Evolutionary conservation across 805 yeast species (phyloP).

Genomic region (Grigorovia transvaalensis): DNA sequence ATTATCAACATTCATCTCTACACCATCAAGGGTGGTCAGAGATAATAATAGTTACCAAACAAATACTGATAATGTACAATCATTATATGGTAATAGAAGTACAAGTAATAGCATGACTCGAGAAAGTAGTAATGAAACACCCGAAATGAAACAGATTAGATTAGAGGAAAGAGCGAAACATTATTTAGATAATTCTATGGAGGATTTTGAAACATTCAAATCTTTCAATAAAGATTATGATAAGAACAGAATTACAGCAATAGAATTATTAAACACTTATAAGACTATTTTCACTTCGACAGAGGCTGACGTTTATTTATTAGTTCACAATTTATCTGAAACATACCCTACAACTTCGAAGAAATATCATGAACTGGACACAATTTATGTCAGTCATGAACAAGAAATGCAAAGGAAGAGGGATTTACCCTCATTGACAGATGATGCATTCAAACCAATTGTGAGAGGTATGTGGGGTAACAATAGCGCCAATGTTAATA

Average conservation of each 20-base stretch:
- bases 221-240: constrained; percentile 39
- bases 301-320: constrained; percentile 42
- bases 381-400: constrained; percentile 23
- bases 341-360: constrained; percentile 39
- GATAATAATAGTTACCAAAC: constrained; percentile 7
- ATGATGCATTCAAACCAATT: constrained; percentile 11
- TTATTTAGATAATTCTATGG: constrained; percentile 47
- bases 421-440: constrained; percentile 20
- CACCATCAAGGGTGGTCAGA: constrained; percentile 23
- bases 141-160: constrained; percentile 45
- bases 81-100: background rate
- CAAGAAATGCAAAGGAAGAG: constrained; percentile 13
- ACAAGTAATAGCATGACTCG: background rate
- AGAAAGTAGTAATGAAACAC: constrained; percentile 24
- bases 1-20: constrained; percentile 45
- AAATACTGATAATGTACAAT: constrained; percentile 1
- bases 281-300: constrained; percentile 36
- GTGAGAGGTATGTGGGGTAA: constrained; percentile 26
- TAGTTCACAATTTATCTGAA: constrained; percentile 53
- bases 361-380: constrained; percentile 32
- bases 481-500: constrained; percentile 6
- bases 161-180: constrained; percentile 80
- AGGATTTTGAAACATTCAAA: constrained; percentile 39
- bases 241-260: constrained; percentile 37
- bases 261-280: constrained; percentile 39